Evolutionary conservation across 306 rosid genomes (phyloP).

Genomic region (Glycine tomentella): DNA sequence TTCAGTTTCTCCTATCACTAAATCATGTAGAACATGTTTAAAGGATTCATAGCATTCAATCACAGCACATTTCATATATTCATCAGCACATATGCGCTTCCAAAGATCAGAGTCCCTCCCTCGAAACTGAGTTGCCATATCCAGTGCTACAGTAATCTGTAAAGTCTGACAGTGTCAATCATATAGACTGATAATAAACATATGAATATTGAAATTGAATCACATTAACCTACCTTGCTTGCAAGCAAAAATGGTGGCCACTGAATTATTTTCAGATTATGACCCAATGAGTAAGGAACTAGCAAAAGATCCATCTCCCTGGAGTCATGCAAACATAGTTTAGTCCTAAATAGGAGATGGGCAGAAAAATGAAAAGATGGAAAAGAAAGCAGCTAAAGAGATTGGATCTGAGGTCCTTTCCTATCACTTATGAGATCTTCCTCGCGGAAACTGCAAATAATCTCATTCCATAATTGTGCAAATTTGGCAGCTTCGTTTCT

Average conservation of each 20-base stretch:
- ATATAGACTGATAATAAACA: slow-evolving; percentile 38
- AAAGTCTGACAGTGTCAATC: slow-evolving; percentile 54
- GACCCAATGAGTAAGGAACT: slow-evolving; percentile 92
- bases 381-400: slow-evolving; percentile 35
- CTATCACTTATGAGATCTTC: slow-evolving; percentile 93
- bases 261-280: slow-evolving; percentile 83
- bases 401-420: slow-evolving; percentile 56
- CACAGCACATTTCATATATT: slow-evolving; percentile 96
- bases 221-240: slow-evolving; percentile 71
- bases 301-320: slow-evolving; percentile 97
- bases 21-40: slow-evolving; percentile 71
- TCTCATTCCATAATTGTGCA: slow-evolving; percentile 97
- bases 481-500: slow-evolving; percentile 97
- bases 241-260: slow-evolving; percentile 99
- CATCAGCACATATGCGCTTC: slow-evolving; percentile 95
- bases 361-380: slow-evolving; percentile 30
- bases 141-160: slow-evolving; percentile 94
- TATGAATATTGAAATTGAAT: slow-evolving; percentile 39
- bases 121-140: slow-evolving; percentile 93
- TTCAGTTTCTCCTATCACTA: slow-evolving; percentile 88
- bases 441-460: slow-evolving; percentile 96
- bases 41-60: slow-evolving; percentile 93
- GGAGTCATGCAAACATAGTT: slow-evolving; percentile 54
- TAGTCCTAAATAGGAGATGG: slow-evolving; percentile 43
- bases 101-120: slow-evolving; percentile 89